Base-by-base conservation (phyloP, 169 alveolate genomes). In the Cryptosporidium ryanae region DNA sequence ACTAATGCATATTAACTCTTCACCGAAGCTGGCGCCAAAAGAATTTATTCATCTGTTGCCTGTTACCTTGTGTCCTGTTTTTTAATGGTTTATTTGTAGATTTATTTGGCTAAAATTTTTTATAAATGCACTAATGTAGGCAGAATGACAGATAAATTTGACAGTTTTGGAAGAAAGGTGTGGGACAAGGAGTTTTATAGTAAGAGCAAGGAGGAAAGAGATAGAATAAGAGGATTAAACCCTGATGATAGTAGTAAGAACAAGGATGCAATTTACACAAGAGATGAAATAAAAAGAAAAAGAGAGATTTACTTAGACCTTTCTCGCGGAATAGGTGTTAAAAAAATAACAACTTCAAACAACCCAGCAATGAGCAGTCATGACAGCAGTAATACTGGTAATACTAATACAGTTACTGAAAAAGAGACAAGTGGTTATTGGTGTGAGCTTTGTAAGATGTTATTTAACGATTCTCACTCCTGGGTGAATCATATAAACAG, bases 171-270 rank as follows among this genome's bases (percentile, higher is more conserved):
- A 15, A 76, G 87, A 25, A 76, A 44, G 17, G 64, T 76, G 12
- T 76, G 87, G 87, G 87, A 76, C 44, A 76, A 76, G 44, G 71
- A 76, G n/a, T 54, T 59, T 61, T 76, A 76, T 23, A 76, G 87
- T 27, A 55, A 25, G 25, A 55, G 71, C 46, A 76, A 61, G 34
- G 64, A 55, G 38, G 61, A 23, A 25, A 61, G 71, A n/a, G 71
- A 76, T 27, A 18, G n/a, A 27, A 48, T 55, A n/a, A 55, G 68
- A 12, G 8, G 25, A 21, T 46, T 49, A 12, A 1, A 15, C 8
- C 25, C 15, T 23, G 67, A 50, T 15, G 25, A 61, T 76, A 50
- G 3, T 23, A 38, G 13, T 2, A 38, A 76, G 2, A 65, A 21
- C 13, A 61, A 61, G 43, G 7, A 1, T n/a, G 25, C 17, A 18